Evolutionary conservation across 371 early-diverging fungal species (phyloP).

Genomic region (Choanephora cucurbitarum): DNA sequence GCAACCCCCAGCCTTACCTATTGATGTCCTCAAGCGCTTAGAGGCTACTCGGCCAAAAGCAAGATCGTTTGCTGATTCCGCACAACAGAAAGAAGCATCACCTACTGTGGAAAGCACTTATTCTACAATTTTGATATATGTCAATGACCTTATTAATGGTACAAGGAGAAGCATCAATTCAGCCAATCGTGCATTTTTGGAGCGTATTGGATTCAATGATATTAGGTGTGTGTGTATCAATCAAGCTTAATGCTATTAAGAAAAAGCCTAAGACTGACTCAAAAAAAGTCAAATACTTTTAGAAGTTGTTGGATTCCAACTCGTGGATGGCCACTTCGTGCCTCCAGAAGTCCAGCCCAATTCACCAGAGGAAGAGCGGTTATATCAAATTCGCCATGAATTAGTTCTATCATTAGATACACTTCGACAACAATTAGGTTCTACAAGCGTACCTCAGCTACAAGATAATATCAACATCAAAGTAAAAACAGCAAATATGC

Average conservation of each 20-base stretch:
- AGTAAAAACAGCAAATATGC: conserved; percentile 20
- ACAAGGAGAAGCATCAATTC: conserved; percentile 37
- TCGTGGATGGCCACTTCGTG: conserved; percentile 33
- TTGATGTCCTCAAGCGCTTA: conserved; percentile 15
- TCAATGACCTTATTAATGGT: conserved; percentile 34
- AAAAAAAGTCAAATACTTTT: conserved; percentile 38
- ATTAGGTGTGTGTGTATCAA: conserved; percentile 26
- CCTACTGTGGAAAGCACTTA: conserved; percentile 37
- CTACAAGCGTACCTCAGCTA: conserved; percentile 15
- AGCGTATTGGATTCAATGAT: conserved; percentile 38
- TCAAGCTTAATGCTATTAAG: no score
- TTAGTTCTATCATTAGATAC: conserved; percentile 23
- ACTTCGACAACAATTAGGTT: conserved; percentile 20
- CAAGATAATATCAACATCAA: conserved; percentile 6
- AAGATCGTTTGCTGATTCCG: conserved; percentile 20
- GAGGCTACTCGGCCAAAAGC: conserved; percentile 19
- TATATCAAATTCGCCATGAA: conserved; percentile 29
- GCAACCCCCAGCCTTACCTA: conserved; percentile 22
- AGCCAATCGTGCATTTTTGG: conserved; percentile 25
- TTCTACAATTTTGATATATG: conserved; percentile 28
- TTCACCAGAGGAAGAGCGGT: conserved; percentile 5
- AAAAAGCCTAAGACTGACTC: neutral
- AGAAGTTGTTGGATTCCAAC: conserved; percentile 32
- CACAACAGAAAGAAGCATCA: conserved; percentile 9
- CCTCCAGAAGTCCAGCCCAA: conserved; percentile 32